These are phyloP conservation scores for Pelargonium citronellum DNA, from an alignment of 441 rosid genomes.

Conservation along the genomic window DNA sequence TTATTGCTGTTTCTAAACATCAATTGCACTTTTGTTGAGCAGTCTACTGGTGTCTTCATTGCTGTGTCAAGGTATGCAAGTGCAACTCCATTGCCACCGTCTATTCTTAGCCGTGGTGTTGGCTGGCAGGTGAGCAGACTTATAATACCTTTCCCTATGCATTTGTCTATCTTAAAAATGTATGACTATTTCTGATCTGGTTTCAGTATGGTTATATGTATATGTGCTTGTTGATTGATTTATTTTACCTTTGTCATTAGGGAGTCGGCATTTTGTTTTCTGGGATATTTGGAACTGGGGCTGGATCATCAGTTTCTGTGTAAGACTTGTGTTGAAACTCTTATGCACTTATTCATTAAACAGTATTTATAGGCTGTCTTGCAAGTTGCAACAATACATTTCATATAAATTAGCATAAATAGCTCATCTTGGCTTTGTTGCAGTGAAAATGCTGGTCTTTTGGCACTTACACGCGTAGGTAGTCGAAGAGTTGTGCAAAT, in stretches of 20 bases:
- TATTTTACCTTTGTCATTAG: constrained; percentile 32
- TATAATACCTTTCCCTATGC: too few relatives aligned
- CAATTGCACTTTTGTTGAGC: too few relatives aligned
- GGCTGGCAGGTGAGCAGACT: constrained; percentile 97
- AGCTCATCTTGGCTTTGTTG: constrained; percentile 7
- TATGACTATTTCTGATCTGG: too few relatives aligned
- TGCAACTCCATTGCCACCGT: constrained; percentile 82
- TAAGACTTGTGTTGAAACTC: too few relatives aligned
- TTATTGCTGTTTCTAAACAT: too few relatives aligned
- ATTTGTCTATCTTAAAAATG: too few relatives aligned
- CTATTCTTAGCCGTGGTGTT: constrained; percentile 88
- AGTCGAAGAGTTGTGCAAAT: constrained; percentile 94
- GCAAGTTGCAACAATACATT: too few relatives aligned
- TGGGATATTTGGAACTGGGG: constrained; percentile 89
- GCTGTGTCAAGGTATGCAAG: constrained; percentile 82
- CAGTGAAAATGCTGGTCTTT: constrained; percentile 94
- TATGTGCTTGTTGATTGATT: not conserved
- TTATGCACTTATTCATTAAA: too few relatives aligned
- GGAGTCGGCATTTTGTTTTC: constrained; percentile 83
- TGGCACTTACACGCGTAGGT: constrained; percentile 88
- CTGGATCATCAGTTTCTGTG: constrained; percentile 91
- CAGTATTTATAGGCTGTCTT: too few relatives aligned
- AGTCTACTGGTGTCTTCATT: constrained; percentile 89
- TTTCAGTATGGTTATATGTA: too few relatives aligned
- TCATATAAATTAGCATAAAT: too few relatives aligned